phyloP scores from a whole-genome alignment of 192 early-diverging fungal genomes.

The Coemansia umbellata region DNA sequence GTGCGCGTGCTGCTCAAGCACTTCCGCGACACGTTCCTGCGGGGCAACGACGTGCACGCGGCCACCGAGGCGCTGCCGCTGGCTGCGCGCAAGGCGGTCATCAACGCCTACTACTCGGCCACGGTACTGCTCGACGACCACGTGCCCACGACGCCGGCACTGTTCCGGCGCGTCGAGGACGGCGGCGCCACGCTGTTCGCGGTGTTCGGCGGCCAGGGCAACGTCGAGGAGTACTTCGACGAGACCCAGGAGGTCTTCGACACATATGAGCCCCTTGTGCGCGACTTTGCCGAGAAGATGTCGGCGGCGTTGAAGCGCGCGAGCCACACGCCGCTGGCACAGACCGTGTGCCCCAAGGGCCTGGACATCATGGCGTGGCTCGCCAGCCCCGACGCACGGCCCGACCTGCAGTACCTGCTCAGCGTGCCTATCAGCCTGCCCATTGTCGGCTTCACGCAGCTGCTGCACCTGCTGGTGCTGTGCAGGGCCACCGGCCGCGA shows the following conservation, averaged over 20 bases:
- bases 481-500: constrained; percentile 62
- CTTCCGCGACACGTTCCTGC: constrained; percentile 69
- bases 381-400: constrained; percentile 67
- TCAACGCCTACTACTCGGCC: constrained; percentile 77
- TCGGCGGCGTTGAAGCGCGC: constrained; percentile 62
- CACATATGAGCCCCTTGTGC: constrained; percentile 76
- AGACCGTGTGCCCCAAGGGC: constrained; percentile 69
- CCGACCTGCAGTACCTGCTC: constrained; percentile 74
- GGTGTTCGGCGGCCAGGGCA: constrained; percentile 96
- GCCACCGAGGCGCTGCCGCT: constrained; percentile 60
- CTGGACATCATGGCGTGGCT: constrained; percentile 86
- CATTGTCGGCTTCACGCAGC: constrained; percentile 87
- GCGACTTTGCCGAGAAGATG: constrained; percentile 74
- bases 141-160: constrained; percentile 51
- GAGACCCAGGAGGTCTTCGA: constrained; percentile 77
- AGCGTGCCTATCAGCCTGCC: constrained; percentile 79
- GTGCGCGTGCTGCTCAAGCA: constrained; percentile 67
- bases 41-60: constrained; percentile 81
- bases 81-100: constrained; percentile 56
- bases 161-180: constrained; percentile 61
- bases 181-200: constrained; percentile 69
- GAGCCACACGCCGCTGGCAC: constrained; percentile 58
- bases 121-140: constrained; percentile 58
- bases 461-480: constrained; percentile 84
- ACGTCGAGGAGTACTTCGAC: constrained; percentile 91